Evolutionary conservation across 2,329 filamentous ascomycete genomes (phyloP).

Genomic region (Apiospora sp.): DNA sequence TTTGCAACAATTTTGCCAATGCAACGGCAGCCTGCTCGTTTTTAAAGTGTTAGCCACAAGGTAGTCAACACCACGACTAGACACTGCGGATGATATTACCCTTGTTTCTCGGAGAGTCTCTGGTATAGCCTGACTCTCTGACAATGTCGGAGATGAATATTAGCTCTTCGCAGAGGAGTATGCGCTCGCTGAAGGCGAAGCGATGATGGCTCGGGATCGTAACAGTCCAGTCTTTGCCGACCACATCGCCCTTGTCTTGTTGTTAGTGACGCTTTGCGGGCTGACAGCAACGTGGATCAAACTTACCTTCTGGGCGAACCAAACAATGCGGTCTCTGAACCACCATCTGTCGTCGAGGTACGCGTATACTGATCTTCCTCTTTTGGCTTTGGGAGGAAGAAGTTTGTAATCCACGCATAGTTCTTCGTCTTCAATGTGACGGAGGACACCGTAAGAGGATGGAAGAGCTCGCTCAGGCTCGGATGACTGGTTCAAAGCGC

Average conservation of each 20-base stretch:
- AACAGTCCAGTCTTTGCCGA: not conserved
- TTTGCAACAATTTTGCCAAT: not conserved
- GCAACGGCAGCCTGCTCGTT: not conserved
- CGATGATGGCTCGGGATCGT: not conserved
- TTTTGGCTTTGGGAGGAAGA: not conserved
- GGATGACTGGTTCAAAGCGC: not conserved
- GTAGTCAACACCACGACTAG: not conserved
- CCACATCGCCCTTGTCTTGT: not conserved
- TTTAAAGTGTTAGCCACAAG: not conserved
- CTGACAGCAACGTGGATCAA: accelerated
- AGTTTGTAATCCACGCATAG: not conserved
- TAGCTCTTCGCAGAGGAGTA: not conserved
- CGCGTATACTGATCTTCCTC: not conserved
- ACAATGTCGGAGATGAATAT: not conserved
- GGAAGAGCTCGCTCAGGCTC: not conserved
- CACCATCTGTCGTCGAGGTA: not conserved
- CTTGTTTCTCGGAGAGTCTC: not conserved
- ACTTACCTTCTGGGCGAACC: not conserved
- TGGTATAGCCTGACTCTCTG: not conserved
- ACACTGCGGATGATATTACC: not conserved
- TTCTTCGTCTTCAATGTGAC: not conserved
- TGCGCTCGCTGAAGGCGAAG: not conserved
- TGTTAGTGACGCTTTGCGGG: not conserved
- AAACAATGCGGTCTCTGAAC: not conserved
- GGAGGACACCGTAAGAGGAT: not conserved